Evolutionary conservation across 208 protist genomes (phyloP).

Genomic region (Leishmania guyanensis): DNA sequence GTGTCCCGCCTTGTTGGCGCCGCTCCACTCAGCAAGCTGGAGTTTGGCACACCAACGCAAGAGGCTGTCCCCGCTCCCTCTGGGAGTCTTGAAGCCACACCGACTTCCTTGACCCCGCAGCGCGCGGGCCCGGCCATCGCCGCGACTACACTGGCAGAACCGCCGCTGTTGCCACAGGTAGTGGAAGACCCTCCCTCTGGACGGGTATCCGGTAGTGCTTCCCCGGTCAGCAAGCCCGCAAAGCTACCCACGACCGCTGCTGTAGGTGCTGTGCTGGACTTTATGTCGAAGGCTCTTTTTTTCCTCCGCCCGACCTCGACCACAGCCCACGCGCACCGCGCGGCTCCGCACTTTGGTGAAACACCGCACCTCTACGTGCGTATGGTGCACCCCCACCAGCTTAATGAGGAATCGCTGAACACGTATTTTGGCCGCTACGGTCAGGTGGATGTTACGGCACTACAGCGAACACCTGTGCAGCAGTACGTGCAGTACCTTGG

Average conservation of each 20-base stretch:
- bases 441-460: conserved; percentile 64
- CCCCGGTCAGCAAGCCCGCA: not conserved
- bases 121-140: not conserved
- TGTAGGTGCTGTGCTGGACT: not conserved
- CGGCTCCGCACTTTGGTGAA: conserved; percentile 6
- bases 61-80: not conserved
- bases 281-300: conserved; percentile 30
- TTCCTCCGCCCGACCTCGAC: conserved; percentile 40
- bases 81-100: not conserved
- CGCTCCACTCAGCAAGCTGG: not conserved
- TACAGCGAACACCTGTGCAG: conserved; percentile 41
- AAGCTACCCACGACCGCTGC: not conserved
- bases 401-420: conserved; percentile 89
- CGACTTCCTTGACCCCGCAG: conserved; percentile 1
- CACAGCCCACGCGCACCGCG: not conserved
- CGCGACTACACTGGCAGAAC: not conserved
- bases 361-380: conserved; percentile 70
- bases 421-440: conserved; percentile 90
- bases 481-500: conserved; percentile 26
- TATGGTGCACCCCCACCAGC: conserved; percentile 61
- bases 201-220: not conserved
- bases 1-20: conserved; percentile 3
- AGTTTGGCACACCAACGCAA: not conserved
- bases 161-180: not conserved
- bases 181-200: not conserved